Conservation (phyloP, 352 stramenopile species). For the Phytophthora multivora region DNA sequence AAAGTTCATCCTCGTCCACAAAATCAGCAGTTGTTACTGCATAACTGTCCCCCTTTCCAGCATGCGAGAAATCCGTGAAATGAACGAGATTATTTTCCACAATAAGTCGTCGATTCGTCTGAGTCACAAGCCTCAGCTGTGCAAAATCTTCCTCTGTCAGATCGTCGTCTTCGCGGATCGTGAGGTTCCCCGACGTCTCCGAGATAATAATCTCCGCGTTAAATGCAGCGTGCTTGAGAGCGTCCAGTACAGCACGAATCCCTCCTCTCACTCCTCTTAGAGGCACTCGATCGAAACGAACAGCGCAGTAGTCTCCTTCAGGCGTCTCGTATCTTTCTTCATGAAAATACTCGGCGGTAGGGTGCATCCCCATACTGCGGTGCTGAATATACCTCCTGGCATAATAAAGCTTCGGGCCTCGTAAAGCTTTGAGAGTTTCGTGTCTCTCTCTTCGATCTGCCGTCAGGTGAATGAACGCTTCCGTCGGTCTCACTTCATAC, state of each 20-base stretch:
- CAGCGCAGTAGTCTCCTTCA: slow-evolving; percentile 44
- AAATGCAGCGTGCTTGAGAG: slow-evolving; percentile 42
- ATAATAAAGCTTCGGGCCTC: slow-evolving; percentile 32
- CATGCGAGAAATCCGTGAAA: slow-evolving; percentile 12
- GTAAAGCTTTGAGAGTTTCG: slow-evolving; percentile 28
- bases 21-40: slow-evolving; percentile 24
- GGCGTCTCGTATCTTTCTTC: slow-evolving; percentile 46
- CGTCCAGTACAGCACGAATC: slow-evolving; percentile 41
- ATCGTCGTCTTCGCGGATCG: slow-evolving; percentile 61
- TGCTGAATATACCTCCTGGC: slow-evolving; percentile 36
- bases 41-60: slow-evolving; percentile 7
- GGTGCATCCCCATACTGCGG: slow-evolving; percentile 35
- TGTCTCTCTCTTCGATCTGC: slow-evolving; percentile 34
- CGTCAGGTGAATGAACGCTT: slow-evolving; percentile 33
- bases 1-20: slow-evolving; percentile 50
- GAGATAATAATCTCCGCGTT: slow-evolving; percentile 71
- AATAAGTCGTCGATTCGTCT: slow-evolving; percentile 23
- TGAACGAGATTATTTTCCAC: slow-evolving; percentile 42
- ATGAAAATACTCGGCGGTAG: slow-evolving; percentile 32
- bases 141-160: slow-evolving; percentile 39
- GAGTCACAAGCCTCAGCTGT: slow-evolving; percentile 45
- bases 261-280: slow-evolving; percentile 32
- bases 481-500: slow-evolving; percentile 28
- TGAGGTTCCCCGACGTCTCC: slow-evolving; percentile 50
- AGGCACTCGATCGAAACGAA: slow-evolving; percentile 49